A percentile compares a stretch with the other conserved stretches of the same genome.
Conservation (phyloP, 2,329 filamentous ascomycete species). For the Aspergillus chevalieri region DNA sequence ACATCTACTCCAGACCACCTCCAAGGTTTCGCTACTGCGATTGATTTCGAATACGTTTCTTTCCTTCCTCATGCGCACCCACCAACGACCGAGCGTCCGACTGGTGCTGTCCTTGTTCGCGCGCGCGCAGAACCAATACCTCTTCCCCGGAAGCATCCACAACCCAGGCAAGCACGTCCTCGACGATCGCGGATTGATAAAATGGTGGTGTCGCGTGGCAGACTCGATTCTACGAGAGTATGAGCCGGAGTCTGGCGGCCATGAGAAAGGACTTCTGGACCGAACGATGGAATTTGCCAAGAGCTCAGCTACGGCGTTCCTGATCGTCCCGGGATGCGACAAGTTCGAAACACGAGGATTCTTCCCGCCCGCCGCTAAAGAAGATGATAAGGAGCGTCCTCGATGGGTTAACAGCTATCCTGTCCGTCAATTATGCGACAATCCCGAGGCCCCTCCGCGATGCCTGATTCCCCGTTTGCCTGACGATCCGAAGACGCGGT, state of each 20-base stretch:
- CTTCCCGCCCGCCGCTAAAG: conserved; percentile 53
- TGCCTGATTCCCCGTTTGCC: conserved; percentile 87
- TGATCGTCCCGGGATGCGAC: conserved; percentile 83
- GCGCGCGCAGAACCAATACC: conserved; percentile 82
- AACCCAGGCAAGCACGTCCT: conserved; percentile 83
- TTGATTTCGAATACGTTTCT: conserved; percentile 70
- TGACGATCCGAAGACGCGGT: conserved; percentile 90
- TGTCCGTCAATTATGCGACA: conserved; percentile 65
- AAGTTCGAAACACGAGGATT: conserved; percentile 72
- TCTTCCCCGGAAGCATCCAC: conserved; percentile 87
- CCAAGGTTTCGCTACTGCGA: conserved; percentile 62
- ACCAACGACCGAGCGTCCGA: conserved; percentile 58
- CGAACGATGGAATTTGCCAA: conserved; percentile 24
- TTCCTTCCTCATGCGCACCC: conserved; percentile 62
- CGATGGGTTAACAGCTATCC: conserved; percentile 60
- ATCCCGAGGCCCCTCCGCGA: conserved; percentile 64
- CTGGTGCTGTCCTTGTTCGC: conserved; percentile 86
- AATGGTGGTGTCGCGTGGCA: conserved; percentile 90
- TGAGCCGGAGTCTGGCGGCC: conserved; percentile 34
- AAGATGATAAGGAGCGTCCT: conserved; percentile 30
- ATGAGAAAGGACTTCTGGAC: conserved; percentile 23
- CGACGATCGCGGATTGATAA: conserved; percentile 81
- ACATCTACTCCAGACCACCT: conserved; percentile 54
- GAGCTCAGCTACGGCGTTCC: conserved; percentile 61
- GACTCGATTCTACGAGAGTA: conserved; percentile 62